phyloP scores from a whole-genome alignment of 2,329 filamentous ascomycete genomes.

The Elsinoe perseae region DNA sequence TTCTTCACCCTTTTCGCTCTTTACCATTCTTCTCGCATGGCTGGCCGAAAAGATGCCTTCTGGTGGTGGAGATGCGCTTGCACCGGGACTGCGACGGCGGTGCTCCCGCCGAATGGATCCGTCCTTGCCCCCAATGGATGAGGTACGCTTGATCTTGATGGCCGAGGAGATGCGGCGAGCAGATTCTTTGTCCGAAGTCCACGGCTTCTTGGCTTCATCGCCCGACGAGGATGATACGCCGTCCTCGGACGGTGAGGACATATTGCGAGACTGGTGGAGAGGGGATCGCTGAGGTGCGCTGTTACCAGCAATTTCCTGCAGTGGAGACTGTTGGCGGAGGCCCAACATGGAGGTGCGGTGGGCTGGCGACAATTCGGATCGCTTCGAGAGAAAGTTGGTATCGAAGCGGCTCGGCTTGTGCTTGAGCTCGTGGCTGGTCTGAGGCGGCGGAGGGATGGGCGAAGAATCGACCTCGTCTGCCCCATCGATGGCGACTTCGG shows the following conservation, averaged over 20 bases:
- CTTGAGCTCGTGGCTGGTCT: slow-evolving; percentile 53
- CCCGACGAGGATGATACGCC: slow-evolving; percentile 22
- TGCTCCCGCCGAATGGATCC: slow-evolving; percentile 28
- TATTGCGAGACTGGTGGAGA: slow-evolving; percentile 30
- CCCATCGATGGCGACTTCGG: slow-evolving; percentile 9
- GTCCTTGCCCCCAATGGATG: slow-evolving; percentile 33
- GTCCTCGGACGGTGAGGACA: slow-evolving; percentile 25
- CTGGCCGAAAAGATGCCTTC: slow-evolving; percentile 56
- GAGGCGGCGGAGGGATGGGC: slow-evolving; percentile 49
- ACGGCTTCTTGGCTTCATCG: slow-evolving; percentile 20
- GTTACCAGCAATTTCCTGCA: slow-evolving; percentile 40
- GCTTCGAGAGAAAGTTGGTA: slow-evolving; percentile 73
- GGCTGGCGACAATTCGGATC: slow-evolving; percentile 38
- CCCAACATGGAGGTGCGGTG: slow-evolving; percentile 52
- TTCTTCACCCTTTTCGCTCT: slow-evolving; percentile 51
- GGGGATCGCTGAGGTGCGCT: slow-evolving; percentile 28
- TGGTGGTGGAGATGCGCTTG: slow-evolving; percentile 42
- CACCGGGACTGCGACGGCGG: slow-evolving; percentile 50
- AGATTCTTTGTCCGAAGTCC: slow-evolving; percentile 22
- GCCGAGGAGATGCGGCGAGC: slow-evolving; percentile 35
- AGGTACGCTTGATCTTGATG: slow-evolving; percentile 42
- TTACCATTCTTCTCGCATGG: slow-evolving; percentile 60
- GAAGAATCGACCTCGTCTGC: slow-evolving; percentile 41
- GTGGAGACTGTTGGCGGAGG: slow-evolving; percentile 42
- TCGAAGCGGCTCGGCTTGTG: slow-evolving; percentile 65